Evolutionary conservation across 2,329 filamentous ascomycete genomes (phyloP), one percentile per base, ranked within the genome.

Genomic region (Paraconiothyrium brasiliense): DNA sequence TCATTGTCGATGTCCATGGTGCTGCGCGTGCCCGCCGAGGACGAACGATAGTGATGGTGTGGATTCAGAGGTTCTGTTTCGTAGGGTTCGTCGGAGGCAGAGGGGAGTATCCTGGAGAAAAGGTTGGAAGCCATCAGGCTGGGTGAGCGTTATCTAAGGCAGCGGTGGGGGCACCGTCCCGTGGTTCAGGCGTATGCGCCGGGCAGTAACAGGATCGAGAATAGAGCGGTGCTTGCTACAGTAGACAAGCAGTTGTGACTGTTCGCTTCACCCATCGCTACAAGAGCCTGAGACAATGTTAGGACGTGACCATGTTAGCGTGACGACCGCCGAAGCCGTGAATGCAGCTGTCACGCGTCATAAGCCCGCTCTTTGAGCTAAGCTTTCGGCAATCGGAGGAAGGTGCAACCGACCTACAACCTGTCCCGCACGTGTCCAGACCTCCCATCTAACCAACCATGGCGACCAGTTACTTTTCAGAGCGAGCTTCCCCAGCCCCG

Each of bases 81-180:
- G 30, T 83, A 84, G 20, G 76, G 79, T 10, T 82, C 82, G 65
- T 82, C 81, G 47, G 80, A 79, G 9, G 75, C 73, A n/a, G 83
- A 80, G 46, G 83, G 84, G 27, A 85, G 77, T 43, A 86, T 80
- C 59, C 83, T 81, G 48, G 84, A 86, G 44, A 87, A 75, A 20
- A 86, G 76, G 67, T 84, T 83, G 64, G 85, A 86, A 57, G 84
- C 80, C 83, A 85, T 84, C 78, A 82, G 83, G 65, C 60, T 71
- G 58, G 60, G 60, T 59, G 35, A 54, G 44, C 58, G 61, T 64
- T 70, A 30, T 41, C 50, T 41, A 68, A 71, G 67, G 67, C 69
- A 71, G 64, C 65, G 62, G 72, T 63, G 70, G 68, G 50, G 70
- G 70, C 64, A 46, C 71, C 67, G 68, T 69, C 64, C 54, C 30